Evolutionary conservation across 2,329 filamentous ascomycete species (phyloP).

Genomic region (Fusarium illudens): DNA sequence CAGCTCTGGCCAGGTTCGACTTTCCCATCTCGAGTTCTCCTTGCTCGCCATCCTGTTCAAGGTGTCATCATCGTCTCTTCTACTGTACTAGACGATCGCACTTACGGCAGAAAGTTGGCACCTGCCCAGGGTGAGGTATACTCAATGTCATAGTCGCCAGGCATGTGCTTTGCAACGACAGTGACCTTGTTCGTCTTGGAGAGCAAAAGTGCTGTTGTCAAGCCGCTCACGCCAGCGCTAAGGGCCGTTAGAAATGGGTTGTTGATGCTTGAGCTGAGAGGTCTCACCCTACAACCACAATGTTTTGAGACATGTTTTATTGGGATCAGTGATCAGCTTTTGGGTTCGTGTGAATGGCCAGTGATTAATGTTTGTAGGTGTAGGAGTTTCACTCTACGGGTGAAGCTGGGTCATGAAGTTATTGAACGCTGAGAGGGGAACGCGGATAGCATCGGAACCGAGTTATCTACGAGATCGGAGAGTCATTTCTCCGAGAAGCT

Average conservation of each 20-base stretch:
- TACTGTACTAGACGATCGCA: background rate
- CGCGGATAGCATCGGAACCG: background rate
- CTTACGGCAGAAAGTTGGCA: conserved; percentile 67
- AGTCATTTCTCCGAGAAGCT: background rate
- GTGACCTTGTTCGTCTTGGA: background rate
- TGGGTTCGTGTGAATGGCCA: background rate
- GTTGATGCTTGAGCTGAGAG: background rate
- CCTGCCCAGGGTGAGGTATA: conserved; percentile 6
- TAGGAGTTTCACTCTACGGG: background rate
- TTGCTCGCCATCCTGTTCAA: background rate
- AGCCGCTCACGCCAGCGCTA: conserved; percentile 58
- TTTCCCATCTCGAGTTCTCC: background rate
- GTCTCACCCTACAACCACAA: background rate
- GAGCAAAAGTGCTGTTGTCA: conserved; percentile 53
- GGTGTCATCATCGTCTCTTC: background rate
- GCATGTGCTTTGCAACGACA: conserved; percentile 4
- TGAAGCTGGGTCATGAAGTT: background rate
- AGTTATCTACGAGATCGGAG: background rate
- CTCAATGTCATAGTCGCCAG: conserved; percentile 2
- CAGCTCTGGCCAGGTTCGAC: background rate
- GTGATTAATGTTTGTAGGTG: background rate
- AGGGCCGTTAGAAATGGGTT: background rate
- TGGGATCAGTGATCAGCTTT: background rate
- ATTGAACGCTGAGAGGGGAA: background rate
- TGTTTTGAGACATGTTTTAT: background rate